These are phyloP conservation scores for Penicillium waksmanii DNA, from an alignment of 495 filamentous ascomycete genomes.

Conservation along the genomic window DNA sequence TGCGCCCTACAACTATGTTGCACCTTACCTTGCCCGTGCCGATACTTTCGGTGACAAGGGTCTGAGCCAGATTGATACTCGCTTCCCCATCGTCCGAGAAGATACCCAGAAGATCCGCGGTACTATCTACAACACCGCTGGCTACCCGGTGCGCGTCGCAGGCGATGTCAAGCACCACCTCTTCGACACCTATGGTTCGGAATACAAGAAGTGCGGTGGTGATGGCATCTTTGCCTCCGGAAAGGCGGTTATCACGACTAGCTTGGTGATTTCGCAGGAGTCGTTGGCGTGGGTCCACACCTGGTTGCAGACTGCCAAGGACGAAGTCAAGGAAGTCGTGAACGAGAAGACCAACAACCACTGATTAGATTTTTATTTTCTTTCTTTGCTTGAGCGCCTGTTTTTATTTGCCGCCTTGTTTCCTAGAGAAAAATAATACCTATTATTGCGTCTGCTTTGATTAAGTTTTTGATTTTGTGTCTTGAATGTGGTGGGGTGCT, in stretches of 20 bases:
- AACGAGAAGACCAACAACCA: constrained; percentile 55
- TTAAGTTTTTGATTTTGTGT: background rate
- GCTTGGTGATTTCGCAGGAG: constrained; percentile 72
- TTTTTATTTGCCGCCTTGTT: constrained; percentile 11
- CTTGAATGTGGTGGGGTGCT: background rate
- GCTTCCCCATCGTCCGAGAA: constrained; percentile 87
- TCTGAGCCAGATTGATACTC: constrained; percentile 72
- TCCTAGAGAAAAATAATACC: constrained; percentile 36
- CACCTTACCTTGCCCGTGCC: constrained; percentile 80
- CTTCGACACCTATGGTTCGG: constrained; percentile 67
- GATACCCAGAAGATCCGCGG: constrained; percentile 75
- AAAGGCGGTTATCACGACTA: constrained; percentile 76
- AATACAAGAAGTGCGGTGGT: constrained; percentile 77
- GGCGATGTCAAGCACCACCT: constrained; percentile 77
- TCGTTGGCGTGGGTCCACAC: constrained; percentile 60
- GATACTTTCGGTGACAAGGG: constrained; percentile 78
- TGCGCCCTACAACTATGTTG: constrained; percentile 74
- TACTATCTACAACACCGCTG: constrained; percentile 64
- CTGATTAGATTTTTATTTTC: constrained; percentile 17
- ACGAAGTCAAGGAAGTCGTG: constrained; percentile 59
- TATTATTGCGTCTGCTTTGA: constrained; percentile 5
- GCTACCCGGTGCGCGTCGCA: constrained; percentile 67
- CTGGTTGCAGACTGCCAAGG: constrained; percentile 62
- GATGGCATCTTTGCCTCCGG: constrained; percentile 67
- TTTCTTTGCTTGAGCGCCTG: constrained; percentile 8